phyloP scores from a whole-genome alignment of 1,139 yeast species.

The Yamadazyma triangularis region DNA sequence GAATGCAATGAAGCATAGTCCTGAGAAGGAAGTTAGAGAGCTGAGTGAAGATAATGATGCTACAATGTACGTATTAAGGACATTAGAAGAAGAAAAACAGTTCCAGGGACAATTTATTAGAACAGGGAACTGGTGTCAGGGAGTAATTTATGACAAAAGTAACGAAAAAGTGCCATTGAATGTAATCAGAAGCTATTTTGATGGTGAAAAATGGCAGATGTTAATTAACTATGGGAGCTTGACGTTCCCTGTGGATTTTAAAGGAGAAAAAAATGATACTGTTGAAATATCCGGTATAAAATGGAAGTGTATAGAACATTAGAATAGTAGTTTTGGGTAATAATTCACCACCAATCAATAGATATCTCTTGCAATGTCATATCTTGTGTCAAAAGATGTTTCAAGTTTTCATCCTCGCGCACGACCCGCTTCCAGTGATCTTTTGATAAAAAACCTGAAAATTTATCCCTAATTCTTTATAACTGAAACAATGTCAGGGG shows the following conservation, averaged over 20 bases:
- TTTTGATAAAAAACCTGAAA: conserved; percentile 4
- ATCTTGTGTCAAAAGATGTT: too few species aligned
- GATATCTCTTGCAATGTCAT: too few species aligned
- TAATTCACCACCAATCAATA: too few species aligned
- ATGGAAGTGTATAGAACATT: conserved; percentile 19
- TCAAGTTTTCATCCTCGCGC: too few species aligned
- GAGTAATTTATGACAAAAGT: conserved; percentile 36
- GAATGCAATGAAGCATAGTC: conserved; percentile 33
- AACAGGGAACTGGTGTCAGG: conserved; percentile 55
- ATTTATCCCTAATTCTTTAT: conserved; percentile 5
- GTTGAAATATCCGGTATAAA: conserved; percentile 8
- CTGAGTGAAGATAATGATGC: conserved; percentile 9
- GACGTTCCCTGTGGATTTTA: conserved; percentile 22
- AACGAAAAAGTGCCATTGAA: conserved; percentile 20
- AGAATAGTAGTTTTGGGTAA: background rate
- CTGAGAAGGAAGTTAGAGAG: conserved; percentile 26
- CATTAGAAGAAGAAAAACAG: conserved; percentile 13
- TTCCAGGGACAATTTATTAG: conserved; percentile 42
- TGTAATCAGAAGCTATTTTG: conserved; percentile 23
- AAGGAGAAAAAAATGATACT: conserved; percentile 12
- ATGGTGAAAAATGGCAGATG: conserved; percentile 19
- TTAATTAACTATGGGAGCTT: conserved; percentile 25
- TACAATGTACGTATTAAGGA: conserved; percentile 23
- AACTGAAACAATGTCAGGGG: conserved; percentile 20
- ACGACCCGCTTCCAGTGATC: background rate